These are phyloP conservation scores for Datisca glomerata DNA, from an alignment of 306 rosid genomes.

Conservation along the genomic window DNA sequence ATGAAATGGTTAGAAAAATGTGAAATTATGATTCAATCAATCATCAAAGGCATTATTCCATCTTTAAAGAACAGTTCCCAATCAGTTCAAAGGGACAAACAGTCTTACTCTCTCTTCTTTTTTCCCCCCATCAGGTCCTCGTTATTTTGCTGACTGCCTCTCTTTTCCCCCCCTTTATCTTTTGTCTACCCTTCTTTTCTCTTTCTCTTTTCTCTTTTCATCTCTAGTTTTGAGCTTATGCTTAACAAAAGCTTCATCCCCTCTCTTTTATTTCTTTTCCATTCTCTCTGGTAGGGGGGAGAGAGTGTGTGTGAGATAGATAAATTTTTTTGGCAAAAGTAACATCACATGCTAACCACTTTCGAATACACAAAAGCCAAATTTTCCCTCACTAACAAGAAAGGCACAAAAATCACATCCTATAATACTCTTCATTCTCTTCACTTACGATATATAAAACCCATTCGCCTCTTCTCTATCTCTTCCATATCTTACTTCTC, in stretches of 20 bases:
- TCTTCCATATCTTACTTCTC: constrained; percentile 4
- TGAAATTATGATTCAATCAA: not conserved
- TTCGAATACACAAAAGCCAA: constrained; percentile 39
- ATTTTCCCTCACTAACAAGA: constrained; percentile 88
- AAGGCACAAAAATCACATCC: constrained; percentile 62
- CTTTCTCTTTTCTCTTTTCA: not conserved
- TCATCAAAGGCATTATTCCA: no score
- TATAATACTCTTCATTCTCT: constrained; percentile 23
- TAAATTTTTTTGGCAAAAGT: no score
- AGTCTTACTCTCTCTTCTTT: constrained; percentile 13
- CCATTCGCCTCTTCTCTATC: not conserved
- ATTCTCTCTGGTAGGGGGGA: constrained; percentile 26
- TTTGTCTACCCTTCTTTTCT: not conserved
- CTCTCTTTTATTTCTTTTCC: constrained; percentile 48
- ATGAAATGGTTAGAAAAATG: not conserved
- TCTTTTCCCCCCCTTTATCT: not conserved
- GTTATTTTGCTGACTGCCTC: not conserved
- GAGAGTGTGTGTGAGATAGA: constrained; percentile 9
- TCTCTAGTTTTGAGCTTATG: constrained; percentile 7
- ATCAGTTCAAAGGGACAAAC: constrained; percentile 11
- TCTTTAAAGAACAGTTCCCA: constrained; percentile 11
- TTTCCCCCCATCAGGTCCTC: constrained; percentile 9
- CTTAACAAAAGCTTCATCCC: constrained; percentile 10
- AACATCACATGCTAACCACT: constrained; percentile 39
- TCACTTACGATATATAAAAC: constrained; percentile 17